These are phyloP conservation scores for Schizosaccharomyces japonicus DNA, from an alignment of 805 yeast genomes.

Conservation along the genomic window DNA sequence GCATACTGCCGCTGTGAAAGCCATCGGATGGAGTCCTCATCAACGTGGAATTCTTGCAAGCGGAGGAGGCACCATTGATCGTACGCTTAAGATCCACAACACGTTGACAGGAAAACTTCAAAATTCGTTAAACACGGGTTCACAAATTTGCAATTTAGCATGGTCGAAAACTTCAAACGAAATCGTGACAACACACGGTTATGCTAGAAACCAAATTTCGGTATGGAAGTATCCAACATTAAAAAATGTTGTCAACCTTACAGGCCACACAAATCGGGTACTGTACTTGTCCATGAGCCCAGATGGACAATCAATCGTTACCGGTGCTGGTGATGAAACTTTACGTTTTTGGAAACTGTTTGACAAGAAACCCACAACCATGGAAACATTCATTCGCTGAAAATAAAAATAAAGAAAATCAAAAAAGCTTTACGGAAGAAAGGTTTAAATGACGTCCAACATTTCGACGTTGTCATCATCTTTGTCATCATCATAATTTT, in stretches of 20 bases:
- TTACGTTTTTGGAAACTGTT: conserved; percentile 86
- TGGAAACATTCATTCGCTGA: conserved; percentile 3
- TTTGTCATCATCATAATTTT: conserved; percentile 4
- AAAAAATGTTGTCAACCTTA: conserved; percentile 79
- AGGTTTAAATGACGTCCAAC: conserved; percentile 2
- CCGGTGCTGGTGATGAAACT: conserved; percentile 98
- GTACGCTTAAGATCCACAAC: conserved; percentile 78
- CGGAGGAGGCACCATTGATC: conserved; percentile 94
- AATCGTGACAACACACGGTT: conserved; percentile 85
- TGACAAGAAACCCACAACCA: not conserved
- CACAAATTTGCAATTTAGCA: conserved; percentile 80
- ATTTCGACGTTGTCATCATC: conserved; percentile 5
- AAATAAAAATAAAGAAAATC: too few relatives aligned
- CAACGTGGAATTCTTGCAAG: conserved; percentile 80
- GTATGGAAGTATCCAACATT: conserved; percentile 85
- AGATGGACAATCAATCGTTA: conserved; percentile 87
- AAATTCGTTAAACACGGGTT: conserved; percentile 76
- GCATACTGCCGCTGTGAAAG: conserved; percentile 89
- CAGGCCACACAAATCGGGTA: conserved; percentile 86
- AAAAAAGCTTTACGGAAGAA: too few relatives aligned
- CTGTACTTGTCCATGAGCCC: conserved; percentile 74
- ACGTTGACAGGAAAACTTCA: conserved; percentile 51
- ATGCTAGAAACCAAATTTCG: conserved; percentile 66
- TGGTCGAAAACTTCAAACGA: conserved; percentile 90
- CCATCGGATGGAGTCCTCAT: conserved; percentile 93